Evolutionary conservation across 371 early-diverging fungal genomes (phyloP), one percentile per base, ranked within the genome.

Genomic region (Mucor plumbeus): DNA sequence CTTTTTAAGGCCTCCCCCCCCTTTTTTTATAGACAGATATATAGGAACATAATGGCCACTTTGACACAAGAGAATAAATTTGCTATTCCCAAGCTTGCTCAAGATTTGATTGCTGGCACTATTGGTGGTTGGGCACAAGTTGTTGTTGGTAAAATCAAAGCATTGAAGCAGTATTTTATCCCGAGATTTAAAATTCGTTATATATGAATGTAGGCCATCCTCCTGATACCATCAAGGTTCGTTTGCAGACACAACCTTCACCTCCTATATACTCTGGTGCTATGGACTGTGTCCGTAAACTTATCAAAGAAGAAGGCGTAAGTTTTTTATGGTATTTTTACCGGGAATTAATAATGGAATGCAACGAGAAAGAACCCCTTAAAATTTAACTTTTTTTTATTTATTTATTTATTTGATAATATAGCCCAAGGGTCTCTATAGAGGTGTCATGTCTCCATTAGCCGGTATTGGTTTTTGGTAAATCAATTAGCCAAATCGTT

Each of bases 51-150:
- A 7, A 60, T 60, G 61, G 47, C 61, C 17, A 47, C 33, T 7
- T 35, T 60, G 21, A 26, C 5, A 33, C 43, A 44, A 33, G 38
- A 60, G 10, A 58, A 35, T 15, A 48, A 36, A 3, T 19, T 7
- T 36, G 38, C 14, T 48, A 75, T 88, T 34, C 88, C 90, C 15
- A 78, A 82, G 50, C 72, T 85, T 47, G 81, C 79, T 15, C 77
- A 83, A 59, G 91, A 94, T 68, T 78, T 93, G 48, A 75, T 90
- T 38, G 92, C 93, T 44, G 95, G 95, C 48, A 94, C 95, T n/a
- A 77, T 90, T 54, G 95, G 93, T 66, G 95, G 95, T 38, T 92
- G 92, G 90, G 92, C 92, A 11, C 94, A 94, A 72, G 95, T 94
- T 10, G 78, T 90, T 17, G 89, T 91, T 53, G 93, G 91, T 88